These are phyloP conservation scores for Martensiomyces pterosporus DNA, from an alignment of 192 early-diverging fungal genomes.

Conservation along the genomic window DNA sequence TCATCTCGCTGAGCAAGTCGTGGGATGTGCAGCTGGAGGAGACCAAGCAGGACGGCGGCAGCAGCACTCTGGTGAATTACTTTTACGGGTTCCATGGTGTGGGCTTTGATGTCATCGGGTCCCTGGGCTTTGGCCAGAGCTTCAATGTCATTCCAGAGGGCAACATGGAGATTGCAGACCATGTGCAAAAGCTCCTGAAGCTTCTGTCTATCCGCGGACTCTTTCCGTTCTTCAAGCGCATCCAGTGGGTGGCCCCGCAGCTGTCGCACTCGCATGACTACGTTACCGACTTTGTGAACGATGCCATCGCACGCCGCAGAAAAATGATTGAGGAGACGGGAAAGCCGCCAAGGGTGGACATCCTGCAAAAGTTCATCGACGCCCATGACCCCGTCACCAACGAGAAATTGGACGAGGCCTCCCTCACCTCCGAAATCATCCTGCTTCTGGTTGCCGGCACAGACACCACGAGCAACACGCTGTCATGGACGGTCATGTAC, in stretches of 20 bases:
- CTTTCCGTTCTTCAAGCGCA: constrained; percentile 3
- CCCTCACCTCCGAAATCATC: constrained; percentile 16
- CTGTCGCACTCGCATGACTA: constrained; percentile 1
- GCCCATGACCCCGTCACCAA: constrained; percentile 34
- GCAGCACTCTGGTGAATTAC: background rate
- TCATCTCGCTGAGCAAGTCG: background rate
- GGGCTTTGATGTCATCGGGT: constrained; percentile 35
- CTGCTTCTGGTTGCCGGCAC: constrained; percentile 43
- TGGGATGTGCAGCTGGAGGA: background rate
- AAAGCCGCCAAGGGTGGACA: constrained; percentile 7
- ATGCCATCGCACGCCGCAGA: constrained; percentile 3
- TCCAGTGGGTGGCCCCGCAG: constrained; percentile 9
- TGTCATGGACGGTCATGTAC: constrained; percentile 31
- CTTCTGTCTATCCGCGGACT: constrained; percentile 4
- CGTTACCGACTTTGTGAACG: constrained; percentile 2
- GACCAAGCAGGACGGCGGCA: background rate
- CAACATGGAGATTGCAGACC: constrained; percentile 17
- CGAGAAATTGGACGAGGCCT: constrained; percentile 4
- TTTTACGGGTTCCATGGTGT: constrained; percentile 31
- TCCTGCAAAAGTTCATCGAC: constrained; percentile 42
- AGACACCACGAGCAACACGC: constrained; percentile 48
- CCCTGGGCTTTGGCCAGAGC: constrained; percentile 30
- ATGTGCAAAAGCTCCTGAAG: constrained; percentile 4
- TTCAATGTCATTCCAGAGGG: constrained; percentile 14
- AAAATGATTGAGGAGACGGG: background rate